phyloP scores from a whole-genome alignment of 2,329 filamentous ascomycete species.

The Pleoardoris graminearum region DNA sequence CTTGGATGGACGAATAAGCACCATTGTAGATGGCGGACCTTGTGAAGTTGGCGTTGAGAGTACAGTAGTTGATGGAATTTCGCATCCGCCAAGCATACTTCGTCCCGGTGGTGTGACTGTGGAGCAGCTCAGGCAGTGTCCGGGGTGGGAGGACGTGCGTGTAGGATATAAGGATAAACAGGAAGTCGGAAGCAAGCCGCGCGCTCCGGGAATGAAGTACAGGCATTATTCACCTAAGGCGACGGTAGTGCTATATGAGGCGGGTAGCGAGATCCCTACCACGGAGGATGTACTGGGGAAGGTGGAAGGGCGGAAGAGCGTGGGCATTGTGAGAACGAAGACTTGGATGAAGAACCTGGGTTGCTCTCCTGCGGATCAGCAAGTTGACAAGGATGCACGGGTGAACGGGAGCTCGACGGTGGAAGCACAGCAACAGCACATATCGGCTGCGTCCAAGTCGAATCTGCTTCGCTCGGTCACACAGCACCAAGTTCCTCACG shows the following conservation, averaged over 20 bases:
- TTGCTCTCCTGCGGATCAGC: conserved; percentile 9
- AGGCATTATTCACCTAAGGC: conserved; percentile 95
- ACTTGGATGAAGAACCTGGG: conserved; percentile 30
- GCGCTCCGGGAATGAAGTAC: conserved; percentile 98
- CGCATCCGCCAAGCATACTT: conserved; percentile 76
- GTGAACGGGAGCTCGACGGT: conserved; percentile 14
- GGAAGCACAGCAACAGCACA: neutral
- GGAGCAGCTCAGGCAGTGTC: conserved; percentile 71
- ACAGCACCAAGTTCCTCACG: conserved; percentile 40
- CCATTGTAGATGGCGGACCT: conserved; percentile 85
- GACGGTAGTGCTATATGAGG: conserved; percentile 79
- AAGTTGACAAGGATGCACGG: neutral
- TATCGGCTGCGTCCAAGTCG: conserved; percentile 13
- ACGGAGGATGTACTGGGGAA: conserved; percentile 33
- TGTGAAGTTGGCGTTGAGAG: conserved; percentile 93
- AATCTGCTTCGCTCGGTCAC: conserved; percentile 42
- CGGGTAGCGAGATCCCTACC: conserved; percentile 45
- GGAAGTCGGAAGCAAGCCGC: conserved; percentile 67
- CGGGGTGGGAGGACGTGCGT: conserved; percentile 78
- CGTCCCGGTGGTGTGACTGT: conserved; percentile 86
- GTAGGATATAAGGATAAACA: conserved; percentile 77
- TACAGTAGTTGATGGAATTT: conserved; percentile 92
- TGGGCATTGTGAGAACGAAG: conserved; percentile 49
- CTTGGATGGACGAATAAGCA: conserved; percentile 75
- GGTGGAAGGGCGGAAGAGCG: conserved; percentile 20